Conservation (phyloP, 371 early-diverging fungal genomes). For the Capillidium rhysosporum region DNA sequence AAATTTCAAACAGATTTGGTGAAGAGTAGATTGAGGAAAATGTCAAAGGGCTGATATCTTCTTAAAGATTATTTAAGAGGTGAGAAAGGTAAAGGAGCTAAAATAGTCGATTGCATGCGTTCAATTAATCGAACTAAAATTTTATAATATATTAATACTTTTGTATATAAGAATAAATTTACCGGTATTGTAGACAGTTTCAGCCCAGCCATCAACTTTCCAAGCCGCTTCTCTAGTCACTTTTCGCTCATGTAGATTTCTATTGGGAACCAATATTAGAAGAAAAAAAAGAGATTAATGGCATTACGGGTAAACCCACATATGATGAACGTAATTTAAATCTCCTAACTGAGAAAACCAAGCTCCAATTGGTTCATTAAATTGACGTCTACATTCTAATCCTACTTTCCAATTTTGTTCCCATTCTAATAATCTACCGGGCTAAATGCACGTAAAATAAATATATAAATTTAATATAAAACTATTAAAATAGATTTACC, state of each 20-base stretch:
- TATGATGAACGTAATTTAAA: conserved; percentile 77
- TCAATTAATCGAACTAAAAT: conserved; percentile 53
- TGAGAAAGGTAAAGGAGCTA: conserved; percentile 58
- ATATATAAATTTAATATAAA: neutral
- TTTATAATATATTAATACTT: neutral
- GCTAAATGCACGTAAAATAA: conserved; percentile 18
- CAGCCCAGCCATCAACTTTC: conserved; percentile 85
- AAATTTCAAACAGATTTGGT: too few species aligned
- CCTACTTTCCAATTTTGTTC: conserved; percentile 76
- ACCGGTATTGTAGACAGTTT: conserved; percentile 80
- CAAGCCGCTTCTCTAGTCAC: conserved; percentile 75
- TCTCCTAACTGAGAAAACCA: conserved; percentile 87
- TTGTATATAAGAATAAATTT: conserved; percentile 4
- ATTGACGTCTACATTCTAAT: conserved; percentile 65
- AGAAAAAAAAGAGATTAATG: conserved; percentile 7
- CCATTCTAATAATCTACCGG: conserved; percentile 82
- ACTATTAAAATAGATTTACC: too few species aligned
- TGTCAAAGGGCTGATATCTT: too few species aligned
- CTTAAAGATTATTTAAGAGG: conserved; percentile 37
- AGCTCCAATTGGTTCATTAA: conserved; percentile 80
- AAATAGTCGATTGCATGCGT: conserved; percentile 61
- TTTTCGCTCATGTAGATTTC: conserved; percentile 64
- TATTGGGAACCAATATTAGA: conserved; percentile 10
- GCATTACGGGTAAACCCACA: conserved; percentile 80
- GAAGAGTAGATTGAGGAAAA: too few species aligned